phyloP scores from a whole-genome alignment of 805 yeast species.

The Suhomyces sp. region DNA sequence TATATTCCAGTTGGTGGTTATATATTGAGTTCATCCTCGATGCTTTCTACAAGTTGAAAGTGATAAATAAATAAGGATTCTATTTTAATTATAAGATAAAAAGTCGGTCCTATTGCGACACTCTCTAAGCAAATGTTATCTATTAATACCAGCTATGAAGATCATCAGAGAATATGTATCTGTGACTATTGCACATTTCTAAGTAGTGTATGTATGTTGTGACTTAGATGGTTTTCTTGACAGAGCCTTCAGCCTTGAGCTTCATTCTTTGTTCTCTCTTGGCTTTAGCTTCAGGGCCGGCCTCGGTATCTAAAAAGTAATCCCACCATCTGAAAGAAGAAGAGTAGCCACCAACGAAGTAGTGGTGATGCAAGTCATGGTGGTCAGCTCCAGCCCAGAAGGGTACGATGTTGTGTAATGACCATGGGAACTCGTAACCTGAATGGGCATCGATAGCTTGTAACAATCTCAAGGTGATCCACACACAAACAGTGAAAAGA shows the following conservation, averaged over 20 bases:
- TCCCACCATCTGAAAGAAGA: conserved; percentile 98
- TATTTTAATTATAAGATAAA: no score
- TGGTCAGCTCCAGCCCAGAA: conserved; percentile 99
- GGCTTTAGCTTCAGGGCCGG: conserved; percentile 76
- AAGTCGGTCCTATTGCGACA: no score
- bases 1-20: no score
- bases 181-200: no score
- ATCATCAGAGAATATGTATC: no score
- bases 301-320: conserved; percentile 80
- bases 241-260: conserved; percentile 48
- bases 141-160: no score
- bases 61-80: no score
- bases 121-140: no score
- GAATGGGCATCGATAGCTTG: conserved; percentile 98
- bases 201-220: neutral
- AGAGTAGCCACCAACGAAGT: conserved; percentile 93
- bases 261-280: conserved; percentile 69
- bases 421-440: conserved; percentile 98
- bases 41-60: no score
- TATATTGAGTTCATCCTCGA: no score
- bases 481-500: conserved; percentile 80
- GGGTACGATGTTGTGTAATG: conserved; percentile 87
- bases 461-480: conserved; percentile 86
- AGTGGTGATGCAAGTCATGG: conserved; percentile 96
- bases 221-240: conserved; percentile 15